Evolutionary conservation across 2,329 filamentous ascomycete genomes (phyloP).

Genomic region (Penicillium crustosum): DNA sequence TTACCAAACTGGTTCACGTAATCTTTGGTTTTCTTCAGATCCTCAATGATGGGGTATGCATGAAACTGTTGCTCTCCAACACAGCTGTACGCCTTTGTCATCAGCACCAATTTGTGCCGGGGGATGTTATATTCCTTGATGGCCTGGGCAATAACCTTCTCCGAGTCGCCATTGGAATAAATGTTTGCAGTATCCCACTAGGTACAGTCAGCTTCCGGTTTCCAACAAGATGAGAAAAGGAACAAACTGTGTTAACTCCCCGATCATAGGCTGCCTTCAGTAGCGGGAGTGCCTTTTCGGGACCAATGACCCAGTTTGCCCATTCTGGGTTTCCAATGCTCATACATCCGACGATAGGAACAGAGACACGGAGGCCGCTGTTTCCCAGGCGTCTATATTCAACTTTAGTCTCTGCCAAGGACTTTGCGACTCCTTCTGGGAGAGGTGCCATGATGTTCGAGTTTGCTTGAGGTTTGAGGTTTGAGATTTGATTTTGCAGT

Average conservation of each 20-base stretch:
- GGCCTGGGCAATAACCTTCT: conserved; percentile 55
- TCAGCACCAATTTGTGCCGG: conserved; percentile 57
- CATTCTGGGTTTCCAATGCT: conserved; percentile 9
- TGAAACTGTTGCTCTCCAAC: conserved; percentile 1
- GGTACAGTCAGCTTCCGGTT: neutral
- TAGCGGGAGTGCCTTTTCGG: conserved; percentile 28
- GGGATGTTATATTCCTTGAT: conserved; percentile 60
- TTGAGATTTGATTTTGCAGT: neutral
- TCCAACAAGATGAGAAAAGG: neutral
- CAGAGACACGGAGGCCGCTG: conserved; percentile 14
- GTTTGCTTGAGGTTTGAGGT: neutral
- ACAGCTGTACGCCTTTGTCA: conserved; percentile 53
- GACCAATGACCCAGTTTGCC: conserved; percentile 20
- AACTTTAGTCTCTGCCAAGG: neutral
- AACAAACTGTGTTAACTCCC: conserved; percentile 24
- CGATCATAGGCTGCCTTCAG: conserved; percentile 27
- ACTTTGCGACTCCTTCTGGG: neutral
- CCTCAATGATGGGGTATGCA: neutral
- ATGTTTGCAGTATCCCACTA: conserved; percentile 38
- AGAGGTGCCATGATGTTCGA: neutral
- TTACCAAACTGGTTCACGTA: neutral
- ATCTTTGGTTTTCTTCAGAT: neutral
- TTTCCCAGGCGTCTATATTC: conserved; percentile 8
- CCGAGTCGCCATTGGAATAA: conserved; percentile 58
- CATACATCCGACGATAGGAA: conserved; percentile 15